phyloP scores from a whole-genome alignment of 768 basidiomycete genomes.

The Amanita pallidorosea region DNA sequence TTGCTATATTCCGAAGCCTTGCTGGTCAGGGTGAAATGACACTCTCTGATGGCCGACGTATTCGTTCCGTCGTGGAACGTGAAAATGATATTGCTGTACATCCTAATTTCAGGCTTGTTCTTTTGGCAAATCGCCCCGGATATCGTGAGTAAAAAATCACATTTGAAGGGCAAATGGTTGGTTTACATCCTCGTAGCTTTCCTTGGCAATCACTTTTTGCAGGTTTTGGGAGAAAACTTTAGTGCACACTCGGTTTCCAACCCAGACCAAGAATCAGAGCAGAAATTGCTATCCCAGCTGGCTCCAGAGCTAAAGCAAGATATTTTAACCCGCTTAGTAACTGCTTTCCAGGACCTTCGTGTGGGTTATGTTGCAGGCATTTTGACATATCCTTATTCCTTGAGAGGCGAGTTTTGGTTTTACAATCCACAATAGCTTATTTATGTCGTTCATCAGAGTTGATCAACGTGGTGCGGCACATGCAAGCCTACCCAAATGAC shows the following conservation, averaged over 20 bases:
- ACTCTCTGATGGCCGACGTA: conserved; percentile 51
- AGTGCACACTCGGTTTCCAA: conserved; percentile 57
- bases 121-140: conserved; percentile 58
- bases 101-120: conserved; percentile 49
- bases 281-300: conserved; percentile 45
- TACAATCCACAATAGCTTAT: too few species aligned
- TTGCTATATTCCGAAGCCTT: conserved; percentile 60
- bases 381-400: conserved; percentile 57
- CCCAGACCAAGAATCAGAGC: conserved; percentile 57
- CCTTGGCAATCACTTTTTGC: conserved; percentile 63
- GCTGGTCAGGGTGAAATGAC: conserved; percentile 57
- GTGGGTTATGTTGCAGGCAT: conserved; percentile 45
- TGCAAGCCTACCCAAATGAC: conserved; percentile 51
- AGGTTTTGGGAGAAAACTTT: conserved; percentile 63
- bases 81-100: conserved; percentile 50
- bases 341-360: conserved; percentile 54
- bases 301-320: conserved; percentile 50
- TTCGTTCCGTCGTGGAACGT: conserved; percentile 32
- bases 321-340: conserved; percentile 43
- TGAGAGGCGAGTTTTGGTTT: conserved; percentile 33
- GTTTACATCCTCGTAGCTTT: conserved; percentile 35
- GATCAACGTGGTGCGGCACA: conserved; percentile 54
- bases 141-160: conserved; percentile 36
- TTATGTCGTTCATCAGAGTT: conserved; percentile 29
- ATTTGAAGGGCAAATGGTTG: neutral